Conservation (phyloP, 2,329 filamentous ascomycete species). For the Pseudogymnoascus sp. region DNA sequence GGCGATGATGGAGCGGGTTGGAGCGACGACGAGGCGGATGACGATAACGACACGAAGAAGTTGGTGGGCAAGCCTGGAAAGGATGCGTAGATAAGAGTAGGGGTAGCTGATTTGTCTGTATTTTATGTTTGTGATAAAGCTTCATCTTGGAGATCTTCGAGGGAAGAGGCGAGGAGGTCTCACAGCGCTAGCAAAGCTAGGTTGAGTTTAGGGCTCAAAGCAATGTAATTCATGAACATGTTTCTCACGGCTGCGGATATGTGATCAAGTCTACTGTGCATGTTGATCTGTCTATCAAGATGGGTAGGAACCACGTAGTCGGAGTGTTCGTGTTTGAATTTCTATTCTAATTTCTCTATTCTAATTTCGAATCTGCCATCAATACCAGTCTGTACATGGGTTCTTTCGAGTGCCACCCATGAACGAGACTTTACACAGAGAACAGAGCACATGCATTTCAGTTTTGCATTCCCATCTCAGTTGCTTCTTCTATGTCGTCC, state of each 20-base stretch:
- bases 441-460: background rate
- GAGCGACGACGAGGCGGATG: constrained; percentile 62
- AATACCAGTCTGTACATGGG: background rate
- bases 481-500: background rate
- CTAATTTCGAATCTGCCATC: background rate
- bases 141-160: background rate
- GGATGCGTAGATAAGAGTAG: constrained; percentile 9
- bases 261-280: background rate
- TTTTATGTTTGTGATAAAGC: constrained; percentile 4
- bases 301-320: background rate
- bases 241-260: background rate
- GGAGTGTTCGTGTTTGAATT: background rate
- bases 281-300: too few relatives aligned
- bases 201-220: background rate
- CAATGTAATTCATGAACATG: constrained; percentile 2
- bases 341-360: background rate
- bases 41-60: constrained; percentile 43
- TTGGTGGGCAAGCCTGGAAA: constrained; percentile 35
- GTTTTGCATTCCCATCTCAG: background rate
- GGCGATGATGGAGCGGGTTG: constrained; percentile 71
- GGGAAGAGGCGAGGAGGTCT: background rate
- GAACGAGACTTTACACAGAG: background rate
- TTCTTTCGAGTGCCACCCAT: background rate
- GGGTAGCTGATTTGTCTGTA: background rate
- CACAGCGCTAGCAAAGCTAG: background rate